Percentiles rank a stretch among this genome's conserved stretches.
Conservation (phyloP, 768 basidiomycete genomes). For the Hydnomerulius pinastri region DNA sequence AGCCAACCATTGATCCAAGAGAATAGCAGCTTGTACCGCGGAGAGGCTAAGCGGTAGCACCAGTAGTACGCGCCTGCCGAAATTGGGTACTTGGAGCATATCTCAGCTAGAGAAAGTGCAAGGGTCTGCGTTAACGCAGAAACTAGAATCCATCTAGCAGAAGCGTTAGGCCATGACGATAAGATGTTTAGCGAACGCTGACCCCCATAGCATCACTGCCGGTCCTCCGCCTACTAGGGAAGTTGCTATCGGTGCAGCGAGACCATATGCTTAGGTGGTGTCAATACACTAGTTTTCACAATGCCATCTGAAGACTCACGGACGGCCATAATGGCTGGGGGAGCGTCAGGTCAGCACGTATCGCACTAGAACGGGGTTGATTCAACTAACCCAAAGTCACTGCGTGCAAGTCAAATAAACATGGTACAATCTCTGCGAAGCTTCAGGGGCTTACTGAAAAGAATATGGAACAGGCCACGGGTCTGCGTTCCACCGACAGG, state of each 20-base stretch:
- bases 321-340: conserved; percentile 59
- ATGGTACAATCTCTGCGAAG: conserved; percentile 1
- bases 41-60: conserved; percentile 61
- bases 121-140: conserved; percentile 49
- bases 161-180: neutral
- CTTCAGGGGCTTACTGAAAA: conserved; percentile 47
- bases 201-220: conserved; percentile 62
- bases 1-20: conserved; percentile 75
- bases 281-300: neutral
- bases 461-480: conserved; percentile 51
- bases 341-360: conserved; percentile 4
- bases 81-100: conserved; percentile 61
- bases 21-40: conserved; percentile 48
- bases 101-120: conserved; percentile 57
- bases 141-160: conserved; percentile 50
- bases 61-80: conserved; percentile 68
- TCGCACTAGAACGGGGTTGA: neutral
- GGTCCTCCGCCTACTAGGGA: conserved; percentile 57
- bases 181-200: conserved; percentile 1
- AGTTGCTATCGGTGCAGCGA: conserved; percentile 58
- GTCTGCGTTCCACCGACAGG: conserved; percentile 31
- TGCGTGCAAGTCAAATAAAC: conserved; percentile 17
- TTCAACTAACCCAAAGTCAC: conserved; percentile 49
- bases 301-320: conserved; percentile 48
- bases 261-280: conserved; percentile 47